Conservation (phyloP, 352 stramenopile species). For the Albugo laibachii region DNA sequence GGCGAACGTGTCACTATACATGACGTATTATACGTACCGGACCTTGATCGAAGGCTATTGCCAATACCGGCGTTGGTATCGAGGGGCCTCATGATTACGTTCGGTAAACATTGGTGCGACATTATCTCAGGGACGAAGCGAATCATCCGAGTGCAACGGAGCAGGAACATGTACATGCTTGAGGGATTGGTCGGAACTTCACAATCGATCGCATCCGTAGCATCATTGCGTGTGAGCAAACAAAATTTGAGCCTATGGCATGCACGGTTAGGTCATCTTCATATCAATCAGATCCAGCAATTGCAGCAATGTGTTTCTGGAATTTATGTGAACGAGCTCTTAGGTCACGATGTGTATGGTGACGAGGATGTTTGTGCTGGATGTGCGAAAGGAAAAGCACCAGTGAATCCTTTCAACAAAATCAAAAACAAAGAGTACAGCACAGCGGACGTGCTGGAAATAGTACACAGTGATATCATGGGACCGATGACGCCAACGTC, state of each 20-base stretch:
- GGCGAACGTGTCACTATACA: not conserved
- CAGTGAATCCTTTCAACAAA: not conserved
- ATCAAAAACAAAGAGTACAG: not conserved
- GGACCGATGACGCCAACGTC: constrained; percentile 1
- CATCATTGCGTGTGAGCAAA: not conserved
- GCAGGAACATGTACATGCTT: not conserved
- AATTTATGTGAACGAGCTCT: not conserved
- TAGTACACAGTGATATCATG: constrained; percentile 8
- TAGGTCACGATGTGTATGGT: not conserved
- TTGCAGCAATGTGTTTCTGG: not conserved
- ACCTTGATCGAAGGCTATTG: constrained; percentile 1
- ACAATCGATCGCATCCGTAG: not conserved
- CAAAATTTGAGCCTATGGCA: constrained; percentile 2
- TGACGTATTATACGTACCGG: constrained; percentile 1
- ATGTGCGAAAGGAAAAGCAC: constrained; percentile 5
- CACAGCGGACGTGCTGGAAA: constrained; percentile 1
- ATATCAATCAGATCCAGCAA: not conserved
- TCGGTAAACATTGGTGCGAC: no score
- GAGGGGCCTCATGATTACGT: no score
- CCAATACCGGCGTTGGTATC: constrained; percentile 1
- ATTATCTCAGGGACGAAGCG: not conserved
- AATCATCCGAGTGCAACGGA: not conserved
- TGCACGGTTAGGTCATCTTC: constrained; percentile 3
- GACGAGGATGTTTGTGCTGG: constrained; percentile 1
- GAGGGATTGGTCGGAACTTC: no score